Conservation (phyloP, 495 filamentous ascomycete genomes). For the Aspergillus ostianus region DNA sequence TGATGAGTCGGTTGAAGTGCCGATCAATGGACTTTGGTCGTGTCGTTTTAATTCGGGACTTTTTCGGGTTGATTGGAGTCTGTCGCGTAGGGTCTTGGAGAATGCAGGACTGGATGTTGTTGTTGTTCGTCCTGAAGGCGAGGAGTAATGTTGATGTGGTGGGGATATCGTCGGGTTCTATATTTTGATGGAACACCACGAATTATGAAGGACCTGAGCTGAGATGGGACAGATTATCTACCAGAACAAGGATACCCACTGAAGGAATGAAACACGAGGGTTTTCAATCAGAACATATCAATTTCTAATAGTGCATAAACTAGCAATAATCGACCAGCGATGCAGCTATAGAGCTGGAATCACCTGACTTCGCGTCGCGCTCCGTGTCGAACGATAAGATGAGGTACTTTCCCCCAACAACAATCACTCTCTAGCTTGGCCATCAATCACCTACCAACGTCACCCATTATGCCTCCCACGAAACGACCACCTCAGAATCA, state of each 20-base stretch:
- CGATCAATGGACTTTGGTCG: conserved; percentile 27
- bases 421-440: conserved; percentile 41
- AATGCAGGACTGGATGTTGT: conserved; percentile 22
- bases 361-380: conserved; percentile 38
- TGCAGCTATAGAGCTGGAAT: conserved; percentile 10
- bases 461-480: conserved; percentile 12
- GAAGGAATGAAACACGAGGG: neutral
- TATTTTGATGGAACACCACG: neutral
- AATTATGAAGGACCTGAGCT: too few species aligned
- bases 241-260: neutral
- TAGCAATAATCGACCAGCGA: neutral
- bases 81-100: conserved; percentile 24
- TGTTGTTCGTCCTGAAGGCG: conserved; percentile 24
- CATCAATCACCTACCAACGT: conserved; percentile 13
- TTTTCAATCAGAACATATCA: neutral
- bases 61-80: conserved; percentile 40
- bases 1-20: conserved; percentile 6
- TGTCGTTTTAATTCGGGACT: conserved; percentile 47
- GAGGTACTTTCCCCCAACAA: conserved; percentile 45
- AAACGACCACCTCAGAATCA: conserved; percentile 13
- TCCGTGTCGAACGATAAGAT: conserved; percentile 1
- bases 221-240: too few species aligned
- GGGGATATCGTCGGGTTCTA: neutral
- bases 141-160: conserved; percentile 1
- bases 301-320: neutral